Evolutionary conservation across 805 yeast species (phyloP), one percentile per base, ranked within the genome.

Genomic region (Yarrowia sp.): DNA sequence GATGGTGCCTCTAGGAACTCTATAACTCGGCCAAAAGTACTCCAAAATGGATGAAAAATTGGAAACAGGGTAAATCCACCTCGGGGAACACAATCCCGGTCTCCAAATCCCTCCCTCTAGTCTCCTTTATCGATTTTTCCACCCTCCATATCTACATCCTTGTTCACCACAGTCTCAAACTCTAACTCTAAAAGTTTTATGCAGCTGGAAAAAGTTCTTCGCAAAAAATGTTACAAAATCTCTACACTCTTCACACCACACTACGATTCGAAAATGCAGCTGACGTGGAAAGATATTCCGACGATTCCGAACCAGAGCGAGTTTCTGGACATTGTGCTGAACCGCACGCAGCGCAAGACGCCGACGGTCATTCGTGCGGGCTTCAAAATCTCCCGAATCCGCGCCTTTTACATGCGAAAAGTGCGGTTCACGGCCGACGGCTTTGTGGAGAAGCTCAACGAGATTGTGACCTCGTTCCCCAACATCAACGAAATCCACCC

Each of bases 341-440:
- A 95, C 84, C 86, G 98, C 77, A 95, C 99, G 1, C 99, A 95
- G 82, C 88, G 99, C 82, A 95, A 95, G 81, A 95, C 99, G 7
- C 99, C 99, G 69, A 95, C 99, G n/a, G 98, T 95, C 68, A 90
- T 95, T 73, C 88, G 99, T 79, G 90, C 97, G 19, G 98, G 98
- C 69, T 95, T 93, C 83, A 89, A 91, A 77, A 94, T 95, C 78
- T 89, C 95, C 74, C 92, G 99, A 84, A 95, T 95, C 75, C 85
- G 99, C 74, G 91, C 97, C 13, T 95, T 95, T 76, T 95, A 95
- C 81, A 94, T 95, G 98, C 88, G 99, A 83, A 95, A 95, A 77
- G 99, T 95, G 70, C 91, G 90, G 75, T 95, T 86, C 79, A 95
- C 99, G 13, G 91, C 96, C 66, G 99, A 95, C 77, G 98, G 99